These are phyloP conservation scores for Populus hybrid DNA, from an alignment of 441 rosid genomes.

Conservation along the genomic window DNA sequence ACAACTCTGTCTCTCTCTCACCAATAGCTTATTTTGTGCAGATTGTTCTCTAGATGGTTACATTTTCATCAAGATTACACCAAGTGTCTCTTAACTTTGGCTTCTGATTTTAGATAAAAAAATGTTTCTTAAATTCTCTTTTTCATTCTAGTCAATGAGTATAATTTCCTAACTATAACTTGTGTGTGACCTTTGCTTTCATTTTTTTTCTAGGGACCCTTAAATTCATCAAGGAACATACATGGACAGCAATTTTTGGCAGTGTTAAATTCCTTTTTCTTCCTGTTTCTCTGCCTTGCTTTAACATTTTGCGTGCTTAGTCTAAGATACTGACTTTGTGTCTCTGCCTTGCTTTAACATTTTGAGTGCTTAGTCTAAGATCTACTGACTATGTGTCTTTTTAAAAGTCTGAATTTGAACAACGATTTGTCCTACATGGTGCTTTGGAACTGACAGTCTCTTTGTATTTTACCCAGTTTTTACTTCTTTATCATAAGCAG, in stretches of 20 bases:
- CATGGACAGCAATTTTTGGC: not conserved
- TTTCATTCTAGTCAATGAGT: not conserved
- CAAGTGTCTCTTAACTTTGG: not conserved
- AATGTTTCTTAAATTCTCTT: not conserved
- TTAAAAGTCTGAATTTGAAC: not conserved
- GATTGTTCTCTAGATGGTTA: too few species aligned
- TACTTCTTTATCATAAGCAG: not conserved
- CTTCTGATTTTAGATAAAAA: too few species aligned
- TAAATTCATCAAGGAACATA: not conserved
- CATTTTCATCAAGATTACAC: too few species aligned
- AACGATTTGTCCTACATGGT: not conserved
- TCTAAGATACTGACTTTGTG: not conserved
- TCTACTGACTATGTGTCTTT: not conserved
- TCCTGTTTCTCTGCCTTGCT: not conserved
- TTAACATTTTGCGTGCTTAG: too few species aligned
- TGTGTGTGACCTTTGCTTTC: not conserved
- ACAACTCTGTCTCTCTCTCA: not conserved
- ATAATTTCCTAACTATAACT: not conserved
- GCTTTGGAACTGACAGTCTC: not conserved
- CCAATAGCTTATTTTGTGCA: not conserved
- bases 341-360: too few species aligned
- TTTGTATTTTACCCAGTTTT: not conserved
- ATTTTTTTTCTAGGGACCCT: not conserved
- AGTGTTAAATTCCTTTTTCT: not conserved
- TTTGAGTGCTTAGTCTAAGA: not conserved